Percentiles rank a stretch among this genome's conserved stretches.
These are phyloP conservation scores for Clathrus columnatus DNA, from an alignment of 768 basidiomycete genomes.

Conservation along the genomic window DNA sequence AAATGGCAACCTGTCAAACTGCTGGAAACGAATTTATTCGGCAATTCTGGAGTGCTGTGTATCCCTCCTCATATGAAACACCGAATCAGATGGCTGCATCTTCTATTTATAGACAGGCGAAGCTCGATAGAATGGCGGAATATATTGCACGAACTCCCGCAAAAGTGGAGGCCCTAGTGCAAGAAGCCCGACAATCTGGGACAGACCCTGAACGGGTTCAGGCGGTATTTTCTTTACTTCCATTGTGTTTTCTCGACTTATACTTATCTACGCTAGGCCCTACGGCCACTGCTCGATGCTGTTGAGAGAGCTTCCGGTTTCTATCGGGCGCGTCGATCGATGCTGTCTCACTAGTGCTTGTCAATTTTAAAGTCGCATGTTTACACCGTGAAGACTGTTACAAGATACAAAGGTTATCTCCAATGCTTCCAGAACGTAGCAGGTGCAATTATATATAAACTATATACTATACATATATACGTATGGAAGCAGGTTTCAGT, in stretches of 20 bases:
- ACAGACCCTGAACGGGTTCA: slow-evolving; percentile 56
- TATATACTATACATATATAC: slow-evolving; percentile 4
- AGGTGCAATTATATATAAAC: too few relatives aligned
- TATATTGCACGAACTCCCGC: slow-evolving; percentile 74
- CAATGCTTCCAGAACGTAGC: too few relatives aligned
- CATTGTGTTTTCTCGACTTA: not conserved
- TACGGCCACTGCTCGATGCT: slow-evolving; percentile 66
- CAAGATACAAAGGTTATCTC: too few relatives aligned
- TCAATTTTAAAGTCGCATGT: too few relatives aligned
- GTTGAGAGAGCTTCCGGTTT: slow-evolving; percentile 65
- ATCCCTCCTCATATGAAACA: slow-evolving; percentile 59
- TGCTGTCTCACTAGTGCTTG: not conserved
- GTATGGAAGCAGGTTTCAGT: not conserved
- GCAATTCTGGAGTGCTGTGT: slow-evolving; percentile 88
- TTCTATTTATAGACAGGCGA: slow-evolving; percentile 61
- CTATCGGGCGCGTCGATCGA: slow-evolving; percentile 33
- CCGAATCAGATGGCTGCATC: slow-evolving; percentile 43
- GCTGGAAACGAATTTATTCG: slow-evolving; percentile 93
- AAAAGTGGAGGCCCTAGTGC: slow-evolving; percentile 74
- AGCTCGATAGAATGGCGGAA: slow-evolving; percentile 80
- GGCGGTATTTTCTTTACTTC: slow-evolving; percentile 37
- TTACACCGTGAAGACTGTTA: too few relatives aligned
- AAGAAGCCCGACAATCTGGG: slow-evolving; percentile 47
- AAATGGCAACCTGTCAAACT: slow-evolving; percentile 86
- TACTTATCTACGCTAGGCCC: slow-evolving; percentile 39